Evolutionary conservation across 768 basidiomycete genomes (phyloP), one percentile per base, ranked within the genome.

Genomic region (Russula ochroleuca): DNA sequence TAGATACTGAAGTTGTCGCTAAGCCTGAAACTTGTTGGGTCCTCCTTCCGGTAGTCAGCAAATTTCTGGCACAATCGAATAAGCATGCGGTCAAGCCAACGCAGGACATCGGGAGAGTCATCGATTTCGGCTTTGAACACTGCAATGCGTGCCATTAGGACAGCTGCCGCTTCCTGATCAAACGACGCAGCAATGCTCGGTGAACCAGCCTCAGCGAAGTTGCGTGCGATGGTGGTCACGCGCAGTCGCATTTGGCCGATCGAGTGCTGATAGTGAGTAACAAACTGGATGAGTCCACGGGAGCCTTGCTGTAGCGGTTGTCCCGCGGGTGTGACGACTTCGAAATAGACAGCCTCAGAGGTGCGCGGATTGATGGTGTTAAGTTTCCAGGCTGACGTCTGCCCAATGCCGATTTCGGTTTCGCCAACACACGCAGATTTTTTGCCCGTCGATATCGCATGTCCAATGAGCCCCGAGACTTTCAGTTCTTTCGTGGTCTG

Each of bases 71-170:
- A 99, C 31, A 98, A 78, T 11, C 97, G 86, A 72, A 98, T 98
- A 62, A 99, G 83, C 97, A 99, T 99, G 62, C 97, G 83, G 78
- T 99, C 97, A 64, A 99, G 77, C 97, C 97, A 98, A 65, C 97
- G 78, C 57, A 99, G 78, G 37, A 98, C 96, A 73, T 99, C 97
- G 0, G 97, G 94, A 5, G 88, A 89, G 74, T 98, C 96, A 71
- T 99, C 97, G 67, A 98, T 94, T 77, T 98, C 97, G 28, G 97
- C 96, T 76, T 98, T 98, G 84, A 98, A 98, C 9, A 98, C 94
- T 0, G 97, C 95, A 74, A 99, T 98, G 67, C 97, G 85, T 13
- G 97, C 92, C 96, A 99, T 98, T 69, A 99, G 78, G 9, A 98
- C 96, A 0, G 97, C 96, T 2, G 96, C 89, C 0, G 95, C 92